Evolutionary conservation across 2,329 filamentous ascomycete species (phyloP).

Genomic region (Fusarium sp.): DNA sequence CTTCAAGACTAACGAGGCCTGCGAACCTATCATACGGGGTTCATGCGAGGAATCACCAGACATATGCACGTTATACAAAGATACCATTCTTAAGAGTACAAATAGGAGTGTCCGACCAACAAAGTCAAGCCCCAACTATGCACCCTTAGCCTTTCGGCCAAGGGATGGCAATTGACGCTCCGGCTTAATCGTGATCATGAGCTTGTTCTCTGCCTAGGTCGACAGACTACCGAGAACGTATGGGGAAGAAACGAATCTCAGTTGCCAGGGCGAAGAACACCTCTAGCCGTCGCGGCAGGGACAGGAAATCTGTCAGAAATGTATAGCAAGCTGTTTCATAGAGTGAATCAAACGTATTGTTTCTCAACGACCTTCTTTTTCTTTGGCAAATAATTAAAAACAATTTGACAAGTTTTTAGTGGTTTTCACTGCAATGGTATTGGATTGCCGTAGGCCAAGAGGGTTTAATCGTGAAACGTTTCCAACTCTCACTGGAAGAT

Average conservation of each 20-base stretch:
- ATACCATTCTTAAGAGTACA: constrained; percentile 11
- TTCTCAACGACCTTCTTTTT: not conserved
- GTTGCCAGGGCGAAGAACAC: constrained; percentile 62
- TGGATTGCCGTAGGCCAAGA: not conserved
- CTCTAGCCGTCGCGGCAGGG: constrained; percentile 64
- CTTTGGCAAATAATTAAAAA: not conserved
- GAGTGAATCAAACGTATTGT: constrained; percentile 1
- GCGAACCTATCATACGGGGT: not conserved
- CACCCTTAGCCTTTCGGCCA: constrained; percentile 79
- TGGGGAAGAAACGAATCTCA: constrained; percentile 63
- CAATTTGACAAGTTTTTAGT: not conserved
- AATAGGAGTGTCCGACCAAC: constrained; percentile 74
- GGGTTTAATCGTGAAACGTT: not conserved
- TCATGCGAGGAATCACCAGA: constrained; percentile 7
- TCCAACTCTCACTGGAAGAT: constrained; percentile 5
- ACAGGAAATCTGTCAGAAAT: constrained; percentile 20
- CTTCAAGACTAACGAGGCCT: not conserved
- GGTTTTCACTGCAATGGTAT: not conserved
- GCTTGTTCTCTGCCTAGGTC: constrained; percentile 76
- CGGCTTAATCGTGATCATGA: constrained; percentile 96
- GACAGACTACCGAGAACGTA: constrained; percentile 86
- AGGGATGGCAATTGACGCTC: constrained; percentile 89
- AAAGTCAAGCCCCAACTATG: constrained; percentile 97
- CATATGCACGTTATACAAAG: constrained; percentile 5
- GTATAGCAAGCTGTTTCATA: constrained; percentile 21